phyloP scores from a whole-genome alignment of 2,329 filamentous ascomycete species.

The Verticillium longisporum region DNA sequence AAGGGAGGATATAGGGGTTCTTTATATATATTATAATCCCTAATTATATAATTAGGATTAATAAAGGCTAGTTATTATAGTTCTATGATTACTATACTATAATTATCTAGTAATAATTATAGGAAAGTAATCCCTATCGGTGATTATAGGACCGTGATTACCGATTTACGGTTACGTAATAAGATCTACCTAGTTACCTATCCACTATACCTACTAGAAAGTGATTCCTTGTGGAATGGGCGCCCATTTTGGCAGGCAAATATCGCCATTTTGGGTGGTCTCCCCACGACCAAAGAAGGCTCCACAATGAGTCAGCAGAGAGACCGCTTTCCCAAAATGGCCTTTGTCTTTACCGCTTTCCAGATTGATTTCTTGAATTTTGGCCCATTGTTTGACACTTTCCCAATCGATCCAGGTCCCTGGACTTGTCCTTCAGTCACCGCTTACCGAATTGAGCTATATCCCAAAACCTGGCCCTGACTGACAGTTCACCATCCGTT shows the following conservation, averaged over 20 bases:
- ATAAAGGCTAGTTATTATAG: too few relatives aligned
- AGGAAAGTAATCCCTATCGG: too few relatives aligned
- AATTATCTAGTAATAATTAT: too few relatives aligned
- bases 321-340: not conserved
- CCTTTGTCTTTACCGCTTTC: not conserved
- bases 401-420: not conserved
- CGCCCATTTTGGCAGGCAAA: not conserved
- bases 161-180: too few relatives aligned
- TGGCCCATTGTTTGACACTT: not conserved
- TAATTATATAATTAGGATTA: too few relatives aligned
- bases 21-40: too few relatives aligned
- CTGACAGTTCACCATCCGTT: not conserved
- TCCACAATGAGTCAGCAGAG: not conserved
- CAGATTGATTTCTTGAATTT: not conserved
- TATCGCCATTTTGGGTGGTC: not conserved
- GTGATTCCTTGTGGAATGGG: not conserved
- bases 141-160: too few relatives aligned
- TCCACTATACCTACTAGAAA: conserved; percentile 1
- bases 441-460: not conserved
- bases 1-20: too few relatives aligned
- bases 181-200: too few relatives aligned
- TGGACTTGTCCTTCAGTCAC: not conserved
- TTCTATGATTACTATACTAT: too few relatives aligned
- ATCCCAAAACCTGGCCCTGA: not conserved
- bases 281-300: not conserved